Conservation (phyloP, 306 rosid species). For the Ceratonia siliqua region DNA sequence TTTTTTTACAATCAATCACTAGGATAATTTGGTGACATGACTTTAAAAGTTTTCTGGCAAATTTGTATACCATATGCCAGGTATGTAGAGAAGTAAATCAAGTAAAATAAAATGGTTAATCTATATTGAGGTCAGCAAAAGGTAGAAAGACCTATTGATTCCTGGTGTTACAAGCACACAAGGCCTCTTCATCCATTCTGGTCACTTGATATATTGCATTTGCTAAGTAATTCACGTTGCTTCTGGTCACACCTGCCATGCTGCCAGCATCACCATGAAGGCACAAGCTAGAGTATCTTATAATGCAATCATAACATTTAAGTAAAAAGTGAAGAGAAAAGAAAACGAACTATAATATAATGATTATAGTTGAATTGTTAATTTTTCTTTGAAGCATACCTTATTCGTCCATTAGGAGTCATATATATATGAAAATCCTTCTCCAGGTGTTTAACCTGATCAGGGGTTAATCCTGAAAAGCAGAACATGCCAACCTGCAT, state of each 20-base stretch:
- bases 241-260: slow-evolving; percentile 69
- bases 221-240: slow-evolving; percentile 44
- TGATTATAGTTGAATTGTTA: not conserved
- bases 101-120: not conserved
- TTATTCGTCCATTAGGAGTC: slow-evolving; percentile 72
- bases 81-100: not conserved
- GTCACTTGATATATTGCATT: slow-evolving; percentile 40
- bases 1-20: not conserved
- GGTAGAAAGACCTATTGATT: slow-evolving; percentile 5
- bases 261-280: slow-evolving; percentile 45
- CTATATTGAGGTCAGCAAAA: not conserved
- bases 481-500: slow-evolving; percentile 84
- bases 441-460: slow-evolving; percentile 68
- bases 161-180: not conserved
- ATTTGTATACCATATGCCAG: not conserved
- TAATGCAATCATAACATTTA: not conserved
- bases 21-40: not conserved
- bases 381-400: slow-evolving; percentile 37
- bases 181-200: slow-evolving; percentile 12
- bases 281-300: not conserved
- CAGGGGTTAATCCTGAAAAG: slow-evolving; percentile 75
- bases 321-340: not conserved
- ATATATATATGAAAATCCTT: slow-evolving; percentile 59
- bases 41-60: not conserved
- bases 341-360: not conserved